Evolutionary conservation across 768 basidiomycete species (phyloP).

Genomic region (Saitozyma sp.): DNA sequence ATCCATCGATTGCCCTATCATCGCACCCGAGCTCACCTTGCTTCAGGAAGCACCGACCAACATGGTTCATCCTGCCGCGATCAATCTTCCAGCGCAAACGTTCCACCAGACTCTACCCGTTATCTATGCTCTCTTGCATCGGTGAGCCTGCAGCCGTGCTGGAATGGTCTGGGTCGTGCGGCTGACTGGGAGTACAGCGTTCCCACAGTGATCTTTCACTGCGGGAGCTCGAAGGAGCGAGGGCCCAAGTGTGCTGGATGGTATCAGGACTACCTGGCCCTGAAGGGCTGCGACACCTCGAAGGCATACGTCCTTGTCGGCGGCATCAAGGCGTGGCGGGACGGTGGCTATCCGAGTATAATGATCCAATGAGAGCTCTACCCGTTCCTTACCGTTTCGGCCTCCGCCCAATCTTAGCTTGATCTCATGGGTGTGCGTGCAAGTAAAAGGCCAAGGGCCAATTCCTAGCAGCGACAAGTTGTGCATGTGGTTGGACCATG

Average conservation of each 20-base stretch:
- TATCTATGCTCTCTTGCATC: conserved; percentile 47
- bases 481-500: too few species aligned
- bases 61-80: conserved; percentile 49
- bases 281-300: conserved; percentile 1
- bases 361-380: too few species aligned
- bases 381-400: too few species aligned
- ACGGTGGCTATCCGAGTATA: neutral
- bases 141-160: neutral
- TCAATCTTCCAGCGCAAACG: conserved; percentile 58
- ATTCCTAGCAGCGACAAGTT: too few species aligned
- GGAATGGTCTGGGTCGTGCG: too few species aligned
- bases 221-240: conserved; percentile 23
- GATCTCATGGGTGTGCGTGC: too few species aligned
- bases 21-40: too few species aligned
- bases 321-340: conserved; percentile 34
- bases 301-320: conserved; percentile 20
- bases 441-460: too few species aligned
- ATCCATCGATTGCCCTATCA: neutral
- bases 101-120: conserved; percentile 54
- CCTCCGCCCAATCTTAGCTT: too few species aligned
- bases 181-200: too few species aligned
- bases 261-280: conserved; percentile 27
- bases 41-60: neutral
- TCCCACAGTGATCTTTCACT: conserved; percentile 29
- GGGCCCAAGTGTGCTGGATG: conserved; percentile 35